A percentile compares a stretch with the other conserved stretches of the same genome.
phyloP scores from a whole-genome alignment of 805 yeast genomes.

The Metschnikowia sp. region DNA sequence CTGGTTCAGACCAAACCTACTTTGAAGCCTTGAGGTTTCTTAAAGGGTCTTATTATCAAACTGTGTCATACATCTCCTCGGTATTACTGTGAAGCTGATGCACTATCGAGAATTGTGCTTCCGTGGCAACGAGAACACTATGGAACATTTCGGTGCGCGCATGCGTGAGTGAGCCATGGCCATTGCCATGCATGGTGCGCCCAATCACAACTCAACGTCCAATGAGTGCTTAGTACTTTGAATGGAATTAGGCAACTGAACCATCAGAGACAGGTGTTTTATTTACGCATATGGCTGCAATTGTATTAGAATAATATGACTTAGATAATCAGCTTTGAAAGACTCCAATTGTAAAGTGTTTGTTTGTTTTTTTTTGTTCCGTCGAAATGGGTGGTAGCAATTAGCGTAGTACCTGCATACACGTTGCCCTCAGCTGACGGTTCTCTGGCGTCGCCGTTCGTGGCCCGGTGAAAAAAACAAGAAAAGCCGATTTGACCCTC shows the following conservation, averaged over 20 bases:
- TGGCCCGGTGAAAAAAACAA: conserved; percentile 1
- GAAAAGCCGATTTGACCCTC: too few relatives aligned
- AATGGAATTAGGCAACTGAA: too few relatives aligned
- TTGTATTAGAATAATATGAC: too few relatives aligned
- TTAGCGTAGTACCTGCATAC: background rate
- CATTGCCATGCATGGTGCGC: background rate
- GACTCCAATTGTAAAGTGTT: too few relatives aligned
- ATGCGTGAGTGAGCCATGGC: background rate
- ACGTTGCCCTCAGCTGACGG: conserved; percentile 4
- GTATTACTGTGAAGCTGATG: too few relatives aligned
- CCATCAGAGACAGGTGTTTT: too few relatives aligned
- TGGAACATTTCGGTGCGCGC: conserved; percentile 5
- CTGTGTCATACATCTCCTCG: background rate
- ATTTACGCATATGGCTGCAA: too few relatives aligned
- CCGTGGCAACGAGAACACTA: background rate
- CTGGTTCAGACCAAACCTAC: background rate
- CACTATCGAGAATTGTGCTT: background rate
- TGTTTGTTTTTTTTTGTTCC: too few relatives aligned
- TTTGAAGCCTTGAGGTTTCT: background rate
- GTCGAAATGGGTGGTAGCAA: too few relatives aligned
- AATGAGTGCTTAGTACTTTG: background rate
- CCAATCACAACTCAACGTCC: background rate
- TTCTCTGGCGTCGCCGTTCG: background rate
- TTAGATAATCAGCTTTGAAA: too few relatives aligned
- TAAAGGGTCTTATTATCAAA: background rate